phyloP scores from a whole-genome alignment of 768 basidiomycete genomes.

The Auricularia sp. region DNA sequence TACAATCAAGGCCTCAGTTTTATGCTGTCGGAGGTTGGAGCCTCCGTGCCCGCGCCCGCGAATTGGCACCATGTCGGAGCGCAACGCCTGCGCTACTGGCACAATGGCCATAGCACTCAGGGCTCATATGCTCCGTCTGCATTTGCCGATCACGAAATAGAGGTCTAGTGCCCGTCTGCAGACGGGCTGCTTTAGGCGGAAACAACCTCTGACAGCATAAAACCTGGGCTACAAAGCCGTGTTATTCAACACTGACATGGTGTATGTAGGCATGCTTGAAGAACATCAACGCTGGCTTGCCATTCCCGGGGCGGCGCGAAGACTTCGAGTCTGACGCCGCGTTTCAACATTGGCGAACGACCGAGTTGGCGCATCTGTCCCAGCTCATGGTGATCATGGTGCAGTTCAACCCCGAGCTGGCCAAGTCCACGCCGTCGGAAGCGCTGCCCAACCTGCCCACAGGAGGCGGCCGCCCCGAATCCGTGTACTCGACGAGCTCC shows the following conservation, averaged over 20 bases:
- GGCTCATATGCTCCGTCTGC: too few relatives aligned
- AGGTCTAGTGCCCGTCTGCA: too few relatives aligned
- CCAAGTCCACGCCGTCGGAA: conserved; percentile 63
- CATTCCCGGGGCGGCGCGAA: conserved; percentile 77
- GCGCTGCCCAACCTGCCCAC: conserved; percentile 22
- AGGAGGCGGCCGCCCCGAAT: conserved; percentile 39
- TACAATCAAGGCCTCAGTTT: background rate
- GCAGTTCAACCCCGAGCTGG: conserved; percentile 75
- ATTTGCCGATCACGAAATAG: too few relatives aligned
- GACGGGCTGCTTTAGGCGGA: too few relatives aligned
- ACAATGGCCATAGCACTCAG: too few relatives aligned
- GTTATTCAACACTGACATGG: conserved; percentile 3
- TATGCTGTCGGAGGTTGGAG: too few relatives aligned
- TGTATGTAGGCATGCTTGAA: conserved; percentile 69
- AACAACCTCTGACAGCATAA: too few relatives aligned
- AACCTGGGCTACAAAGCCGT: too few relatives aligned
- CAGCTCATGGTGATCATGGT: conserved; percentile 85
- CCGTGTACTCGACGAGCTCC: conserved; percentile 38
- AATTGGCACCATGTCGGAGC: too few relatives aligned
- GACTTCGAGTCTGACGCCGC: conserved; percentile 79
- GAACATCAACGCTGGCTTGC: conserved; percentile 72
- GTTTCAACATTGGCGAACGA: conserved; percentile 73
- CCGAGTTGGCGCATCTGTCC: conserved; percentile 75
- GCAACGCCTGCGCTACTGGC: too few relatives aligned
- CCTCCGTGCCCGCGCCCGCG: too few relatives aligned